Evolutionary conservation across 352 stramenopile species (phyloP).

Genomic region (Globisporangium splendens): DNA sequence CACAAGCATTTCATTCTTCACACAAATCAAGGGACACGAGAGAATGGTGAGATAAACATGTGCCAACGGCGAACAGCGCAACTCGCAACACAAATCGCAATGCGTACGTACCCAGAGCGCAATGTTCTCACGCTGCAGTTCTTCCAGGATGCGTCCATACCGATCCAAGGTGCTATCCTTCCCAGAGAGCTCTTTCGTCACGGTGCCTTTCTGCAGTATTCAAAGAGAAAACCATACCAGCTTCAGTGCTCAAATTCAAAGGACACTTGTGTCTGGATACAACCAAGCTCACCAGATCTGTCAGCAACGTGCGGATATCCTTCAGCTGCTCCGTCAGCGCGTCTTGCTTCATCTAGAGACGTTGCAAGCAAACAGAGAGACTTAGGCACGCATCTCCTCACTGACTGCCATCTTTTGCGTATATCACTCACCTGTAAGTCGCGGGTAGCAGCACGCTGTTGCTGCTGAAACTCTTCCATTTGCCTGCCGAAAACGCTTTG

Average conservation of each 20-base stretch:
- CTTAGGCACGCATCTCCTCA: too few species aligned
- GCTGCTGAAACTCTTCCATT: constrained; percentile 51
- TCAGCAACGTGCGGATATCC: constrained; percentile 47
- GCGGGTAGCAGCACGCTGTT: constrained; percentile 33
- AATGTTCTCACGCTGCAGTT: constrained; percentile 45
- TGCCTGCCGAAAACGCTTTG: constrained; percentile 50
- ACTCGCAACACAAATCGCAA: background rate
- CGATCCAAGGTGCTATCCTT: constrained; percentile 30
- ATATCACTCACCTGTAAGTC: constrained; percentile 32
- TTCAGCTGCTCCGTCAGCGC: constrained; percentile 40
- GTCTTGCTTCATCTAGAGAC: constrained; percentile 40
- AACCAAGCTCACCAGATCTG: constrained; percentile 33
- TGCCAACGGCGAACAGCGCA: too few species aligned
- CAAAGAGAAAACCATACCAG: background rate
- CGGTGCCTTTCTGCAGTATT: constrained; percentile 27
- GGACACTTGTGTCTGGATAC: too few species aligned
- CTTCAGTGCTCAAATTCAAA: too few species aligned
- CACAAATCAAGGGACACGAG: too few species aligned
- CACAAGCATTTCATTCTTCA: constrained; percentile 72
- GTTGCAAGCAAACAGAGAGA: background rate
- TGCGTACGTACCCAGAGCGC: constrained; percentile 35
- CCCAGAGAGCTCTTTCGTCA: constrained; percentile 26
- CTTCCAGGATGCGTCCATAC: constrained; percentile 33
- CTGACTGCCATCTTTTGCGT: too few species aligned
- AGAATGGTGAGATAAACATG: background rate